A percentile compares a stretch with the other conserved stretches of the same genome.
Evolutionary conservation across 2,329 filamentous ascomycete genomes (phyloP).

Genomic region (Apiospora kogelbergensis): DNA sequence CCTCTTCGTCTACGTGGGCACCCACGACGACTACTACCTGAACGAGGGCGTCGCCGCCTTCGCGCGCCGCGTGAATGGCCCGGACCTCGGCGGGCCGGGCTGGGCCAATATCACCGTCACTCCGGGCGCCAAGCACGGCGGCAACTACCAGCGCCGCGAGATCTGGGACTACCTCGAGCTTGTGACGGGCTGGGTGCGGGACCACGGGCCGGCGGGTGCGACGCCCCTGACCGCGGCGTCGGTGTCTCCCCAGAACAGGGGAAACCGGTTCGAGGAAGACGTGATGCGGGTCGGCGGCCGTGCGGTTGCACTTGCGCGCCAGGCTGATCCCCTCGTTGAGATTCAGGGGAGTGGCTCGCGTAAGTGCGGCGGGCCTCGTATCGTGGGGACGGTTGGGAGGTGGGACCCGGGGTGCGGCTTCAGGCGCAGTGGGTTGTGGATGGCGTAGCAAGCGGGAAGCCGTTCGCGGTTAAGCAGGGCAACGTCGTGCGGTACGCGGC

Average conservation of each 20-base stretch:
- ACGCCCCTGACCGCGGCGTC: constrained; percentile 12
- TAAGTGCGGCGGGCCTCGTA: constrained; percentile 10
- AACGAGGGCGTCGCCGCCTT: constrained; percentile 22
- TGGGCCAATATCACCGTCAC: constrained; percentile 24
- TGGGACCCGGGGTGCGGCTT: constrained; percentile 22
- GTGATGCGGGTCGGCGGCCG: background rate
- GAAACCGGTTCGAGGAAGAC: background rate
- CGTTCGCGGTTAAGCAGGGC: constrained; percentile 19
- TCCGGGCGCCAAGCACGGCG: constrained; percentile 18
- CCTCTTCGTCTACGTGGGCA: constrained; percentile 22
- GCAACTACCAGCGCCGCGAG: constrained; percentile 19
- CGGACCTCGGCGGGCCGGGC: constrained; percentile 13
- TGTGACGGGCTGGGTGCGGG: constrained; percentile 17
- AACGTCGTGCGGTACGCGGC: constrained; percentile 10
- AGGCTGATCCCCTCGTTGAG: background rate
- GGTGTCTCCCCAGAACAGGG: background rate
- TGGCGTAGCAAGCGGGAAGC: constrained; percentile 13
- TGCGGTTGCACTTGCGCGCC: background rate
- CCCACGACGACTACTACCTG: constrained; percentile 23
- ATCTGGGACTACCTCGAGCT: constrained; percentile 23
- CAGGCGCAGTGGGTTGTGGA: constrained; percentile 21
- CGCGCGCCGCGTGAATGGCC: constrained; percentile 15
- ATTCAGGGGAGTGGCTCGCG: background rate
- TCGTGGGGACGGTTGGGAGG: constrained; percentile 18
- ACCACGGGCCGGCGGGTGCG: constrained; percentile 18